These are phyloP conservation scores for Sphaerobolus stellatus DNA, from an alignment of 1,284 basidiomycete genomes.

Conservation along the genomic window DNA sequence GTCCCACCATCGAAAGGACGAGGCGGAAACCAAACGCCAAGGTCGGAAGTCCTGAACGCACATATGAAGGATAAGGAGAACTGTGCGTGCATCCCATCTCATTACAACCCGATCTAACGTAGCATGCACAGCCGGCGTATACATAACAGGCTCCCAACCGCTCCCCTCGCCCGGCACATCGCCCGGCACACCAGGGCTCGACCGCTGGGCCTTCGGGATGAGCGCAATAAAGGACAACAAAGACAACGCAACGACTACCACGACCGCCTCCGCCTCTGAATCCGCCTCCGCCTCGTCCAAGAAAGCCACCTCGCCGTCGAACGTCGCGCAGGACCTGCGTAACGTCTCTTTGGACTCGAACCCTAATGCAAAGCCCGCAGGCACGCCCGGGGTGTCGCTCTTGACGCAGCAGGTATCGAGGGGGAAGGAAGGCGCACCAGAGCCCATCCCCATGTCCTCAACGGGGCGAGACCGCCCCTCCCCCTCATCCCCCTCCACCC, in stretches of 20 bases:
- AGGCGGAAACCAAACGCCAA: constrained; percentile 96
- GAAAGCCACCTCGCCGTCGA: constrained; percentile 18
- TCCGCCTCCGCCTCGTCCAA: constrained; percentile 21
- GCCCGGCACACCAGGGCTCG: constrained; percentile 56
- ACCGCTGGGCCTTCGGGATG: constrained; percentile 94
- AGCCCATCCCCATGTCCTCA: constrained; percentile 10
- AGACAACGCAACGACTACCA: constrained; percentile 20
- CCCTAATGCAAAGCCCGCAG: constrained; percentile 30
- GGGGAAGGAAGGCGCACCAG: constrained; percentile 26
- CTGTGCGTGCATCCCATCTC: not conserved
- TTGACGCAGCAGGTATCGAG: constrained; percentile 19
- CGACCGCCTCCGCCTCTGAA: constrained; percentile 16
- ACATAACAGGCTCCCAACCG: constrained; percentile 94
- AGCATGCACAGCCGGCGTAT: constrained; percentile 53
- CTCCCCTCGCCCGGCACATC: constrained; percentile 74
- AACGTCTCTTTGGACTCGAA: constrained; percentile 61
- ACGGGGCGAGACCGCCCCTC: constrained; percentile 19
- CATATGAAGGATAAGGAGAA: constrained; percentile 13
- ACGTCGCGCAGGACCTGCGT: constrained; percentile 50
- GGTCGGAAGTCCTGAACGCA: constrained; percentile 61
- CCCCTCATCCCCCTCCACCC: constrained; percentile 39
- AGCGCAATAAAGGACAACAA: constrained; percentile 61
- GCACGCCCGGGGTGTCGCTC: constrained; percentile 23
- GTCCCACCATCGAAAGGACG: constrained; percentile 94
- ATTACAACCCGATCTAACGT: not conserved